A percentile compares a stretch with the other conserved stretches of the same genome.
Evolutionary conservation across 78 protist species (phyloP).

Genomic region (Dictyostelium brefeldianum): DNA sequence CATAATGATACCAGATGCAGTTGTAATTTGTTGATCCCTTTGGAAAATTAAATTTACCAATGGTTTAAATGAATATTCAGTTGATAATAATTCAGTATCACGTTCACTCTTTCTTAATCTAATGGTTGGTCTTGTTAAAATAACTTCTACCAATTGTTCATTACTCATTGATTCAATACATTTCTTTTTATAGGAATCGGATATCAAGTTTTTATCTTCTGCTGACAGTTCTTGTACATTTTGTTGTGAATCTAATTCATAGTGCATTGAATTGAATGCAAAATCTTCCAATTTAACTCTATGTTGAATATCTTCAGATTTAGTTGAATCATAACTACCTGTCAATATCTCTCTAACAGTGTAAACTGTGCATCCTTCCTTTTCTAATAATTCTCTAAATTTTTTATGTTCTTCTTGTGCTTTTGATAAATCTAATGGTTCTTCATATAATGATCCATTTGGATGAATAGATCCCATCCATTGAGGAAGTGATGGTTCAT

Average conservation of each 20-base stretch:
- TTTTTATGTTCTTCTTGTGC: conserved; percentile 83
- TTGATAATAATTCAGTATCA: conserved; percentile 79
- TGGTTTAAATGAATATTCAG: conserved; percentile 80
- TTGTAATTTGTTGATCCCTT: conserved; percentile 94
- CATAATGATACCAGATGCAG: conserved; percentile 90
- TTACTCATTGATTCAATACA: conserved; percentile 83
- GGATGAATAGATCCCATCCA: conserved; percentile 93
- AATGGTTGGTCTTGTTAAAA: conserved; percentile 89
- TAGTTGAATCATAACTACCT: conserved; percentile 23
- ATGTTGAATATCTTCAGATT: conserved; percentile 69
- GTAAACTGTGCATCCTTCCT: conserved; percentile 71
- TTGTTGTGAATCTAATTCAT: conserved; percentile 69
- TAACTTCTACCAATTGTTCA: conserved; percentile 88
- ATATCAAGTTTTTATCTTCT: conserved; percentile 34
- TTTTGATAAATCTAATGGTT: conserved; percentile 87
- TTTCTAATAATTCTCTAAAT: conserved; percentile 64
- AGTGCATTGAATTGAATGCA: conserved; percentile 77
- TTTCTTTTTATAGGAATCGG: conserved; percentile 83
- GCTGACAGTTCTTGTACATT: conserved; percentile 47
- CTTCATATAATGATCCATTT: conserved; percentile 90
- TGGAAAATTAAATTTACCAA: conserved; percentile 85
- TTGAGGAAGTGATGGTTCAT: conserved; percentile 77
- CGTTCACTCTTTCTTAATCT: conserved; percentile 62
- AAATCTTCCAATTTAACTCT: conserved; percentile 87
- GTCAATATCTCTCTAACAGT: conserved; percentile 75